Conservation (phyloP, 2,329 filamentous ascomycete species). For the Fusarium coffeatum region DNA sequence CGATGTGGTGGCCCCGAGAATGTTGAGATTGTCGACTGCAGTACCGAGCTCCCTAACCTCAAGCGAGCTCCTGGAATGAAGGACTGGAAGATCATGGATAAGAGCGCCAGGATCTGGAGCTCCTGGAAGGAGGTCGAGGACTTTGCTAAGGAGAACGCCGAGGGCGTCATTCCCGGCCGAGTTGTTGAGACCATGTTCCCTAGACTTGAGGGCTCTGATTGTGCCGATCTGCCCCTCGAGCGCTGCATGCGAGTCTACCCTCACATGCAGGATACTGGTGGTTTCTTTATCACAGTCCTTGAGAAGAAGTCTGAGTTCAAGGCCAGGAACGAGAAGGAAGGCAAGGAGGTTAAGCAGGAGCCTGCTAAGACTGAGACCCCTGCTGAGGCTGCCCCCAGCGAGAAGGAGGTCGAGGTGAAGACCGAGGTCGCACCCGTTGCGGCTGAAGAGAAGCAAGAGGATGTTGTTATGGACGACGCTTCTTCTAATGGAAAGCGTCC, state of each 20-base stretch:
- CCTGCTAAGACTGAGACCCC: constrained; percentile 31
- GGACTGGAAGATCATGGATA: constrained; percentile 92
- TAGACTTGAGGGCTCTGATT: constrained; percentile 62
- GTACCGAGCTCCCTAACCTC: constrained; percentile 78
- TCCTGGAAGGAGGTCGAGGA: constrained; percentile 85
- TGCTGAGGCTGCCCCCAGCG: constrained; percentile 22
- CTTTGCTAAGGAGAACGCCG: constrained; percentile 69
- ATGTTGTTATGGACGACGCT: constrained; percentile 49
- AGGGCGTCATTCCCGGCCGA: constrained; percentile 69
- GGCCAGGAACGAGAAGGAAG: constrained; percentile 75
- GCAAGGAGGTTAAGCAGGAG: constrained; percentile 35
- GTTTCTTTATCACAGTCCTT: constrained; percentile 95
- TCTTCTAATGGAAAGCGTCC: constrained; percentile 52
- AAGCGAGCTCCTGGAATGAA: constrained; percentile 82
- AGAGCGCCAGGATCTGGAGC: constrained; percentile 80
- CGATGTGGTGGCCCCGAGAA: constrained; percentile 86
- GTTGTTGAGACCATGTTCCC: constrained; percentile 89
- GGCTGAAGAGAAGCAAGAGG: constrained; percentile 42
- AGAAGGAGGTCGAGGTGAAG: constrained; percentile 44
- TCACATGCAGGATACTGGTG: constrained; percentile 94
- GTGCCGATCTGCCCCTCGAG: constrained; percentile 79
- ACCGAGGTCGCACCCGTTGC: constrained; percentile 35
- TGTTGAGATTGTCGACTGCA: constrained; percentile 87
- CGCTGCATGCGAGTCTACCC: constrained; percentile 94
- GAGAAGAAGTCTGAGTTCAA: constrained; percentile 91